Conservation (phyloP, 176 grass and related monocot genomes). For the Musa schizocarpa region DNA sequence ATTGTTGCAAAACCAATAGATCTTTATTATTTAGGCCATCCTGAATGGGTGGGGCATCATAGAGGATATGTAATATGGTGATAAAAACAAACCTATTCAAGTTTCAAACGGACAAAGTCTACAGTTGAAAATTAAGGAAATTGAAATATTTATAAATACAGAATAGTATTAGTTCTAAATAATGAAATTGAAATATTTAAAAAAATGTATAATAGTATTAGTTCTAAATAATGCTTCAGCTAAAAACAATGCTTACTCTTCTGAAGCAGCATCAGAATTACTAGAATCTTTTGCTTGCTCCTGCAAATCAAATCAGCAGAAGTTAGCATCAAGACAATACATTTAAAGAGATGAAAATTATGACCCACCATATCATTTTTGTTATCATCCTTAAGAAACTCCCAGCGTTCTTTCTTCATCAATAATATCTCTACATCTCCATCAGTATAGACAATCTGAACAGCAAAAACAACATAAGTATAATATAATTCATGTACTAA, state of each 20-base stretch:
- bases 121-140: too few species aligned
- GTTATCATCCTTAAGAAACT: constrained; percentile 27
- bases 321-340: constrained; percentile 2
- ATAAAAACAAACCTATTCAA: too few species aligned
- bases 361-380: constrained; percentile 19
- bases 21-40: too few species aligned
- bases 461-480: constrained; percentile 8
- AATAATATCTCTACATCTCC: constrained; percentile 54
- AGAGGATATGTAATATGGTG: too few species aligned
- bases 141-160: neutral
- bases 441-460: constrained; percentile 67
- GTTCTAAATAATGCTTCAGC: neutral
- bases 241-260: constrained; percentile 18
- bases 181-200: neutral
- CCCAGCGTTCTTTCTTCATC: constrained; percentile 61
- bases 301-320: constrained; percentile 29
- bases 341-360: neutral
- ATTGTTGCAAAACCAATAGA: too few species aligned
- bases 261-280: constrained; percentile 21
- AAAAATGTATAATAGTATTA: neutral
- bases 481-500: neutral
- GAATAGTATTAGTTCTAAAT: neutral
- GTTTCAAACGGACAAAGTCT: too few species aligned
- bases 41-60: too few species aligned
- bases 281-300: constrained; percentile 18